Evolutionary conservation across 2,329 filamentous ascomycete genomes (phyloP).

Genomic region (Bipolaris bicolor): DNA sequence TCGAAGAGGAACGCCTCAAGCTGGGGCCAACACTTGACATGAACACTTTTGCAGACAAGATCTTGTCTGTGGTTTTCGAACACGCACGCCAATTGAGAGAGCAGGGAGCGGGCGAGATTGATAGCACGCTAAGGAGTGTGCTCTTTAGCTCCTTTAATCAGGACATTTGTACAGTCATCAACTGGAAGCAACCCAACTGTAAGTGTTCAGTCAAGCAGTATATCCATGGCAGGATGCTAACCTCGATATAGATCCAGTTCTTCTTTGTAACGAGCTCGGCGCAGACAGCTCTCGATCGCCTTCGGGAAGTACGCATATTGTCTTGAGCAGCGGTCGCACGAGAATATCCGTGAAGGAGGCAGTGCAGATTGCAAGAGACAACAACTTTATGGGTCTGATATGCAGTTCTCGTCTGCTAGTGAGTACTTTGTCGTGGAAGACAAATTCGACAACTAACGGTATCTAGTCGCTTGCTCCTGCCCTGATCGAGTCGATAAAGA

Average conservation of each 20-base stretch:
- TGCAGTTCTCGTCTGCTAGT: conserved; percentile 87
- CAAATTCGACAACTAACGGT: conserved; percentile 5
- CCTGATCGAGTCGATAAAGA: conserved; percentile 91
- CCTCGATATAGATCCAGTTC: conserved; percentile 71
- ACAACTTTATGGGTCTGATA: conserved; percentile 97
- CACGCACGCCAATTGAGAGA: conserved; percentile 76
- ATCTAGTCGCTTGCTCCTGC: conserved; percentile 87
- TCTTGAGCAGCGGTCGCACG: conserved; percentile 69
- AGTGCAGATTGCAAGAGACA: conserved; percentile 88
- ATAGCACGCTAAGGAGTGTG: conserved; percentile 80
- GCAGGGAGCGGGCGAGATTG: conserved; percentile 56
- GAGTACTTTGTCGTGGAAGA: conserved; percentile 48
- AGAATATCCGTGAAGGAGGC: conserved; percentile 92
- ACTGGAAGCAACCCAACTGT: conserved; percentile 99
- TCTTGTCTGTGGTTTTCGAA: conserved; percentile 86
- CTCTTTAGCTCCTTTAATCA: conserved; percentile 95
- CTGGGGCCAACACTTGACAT: conserved; percentile 80
- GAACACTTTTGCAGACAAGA: conserved; percentile 83
- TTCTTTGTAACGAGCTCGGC: conserved; percentile 92
- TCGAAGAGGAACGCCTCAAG: conserved; percentile 72
- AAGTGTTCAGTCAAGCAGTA: conserved; percentile 41
- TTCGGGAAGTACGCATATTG: conserved; percentile 46
- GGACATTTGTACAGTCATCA: conserved; percentile 88
- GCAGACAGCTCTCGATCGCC: conserved; percentile 57
- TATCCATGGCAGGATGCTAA: conserved; percentile 15